phyloP scores from a whole-genome alignment of 139 green algal genomes.

The Nannochloris sp. region DNA sequence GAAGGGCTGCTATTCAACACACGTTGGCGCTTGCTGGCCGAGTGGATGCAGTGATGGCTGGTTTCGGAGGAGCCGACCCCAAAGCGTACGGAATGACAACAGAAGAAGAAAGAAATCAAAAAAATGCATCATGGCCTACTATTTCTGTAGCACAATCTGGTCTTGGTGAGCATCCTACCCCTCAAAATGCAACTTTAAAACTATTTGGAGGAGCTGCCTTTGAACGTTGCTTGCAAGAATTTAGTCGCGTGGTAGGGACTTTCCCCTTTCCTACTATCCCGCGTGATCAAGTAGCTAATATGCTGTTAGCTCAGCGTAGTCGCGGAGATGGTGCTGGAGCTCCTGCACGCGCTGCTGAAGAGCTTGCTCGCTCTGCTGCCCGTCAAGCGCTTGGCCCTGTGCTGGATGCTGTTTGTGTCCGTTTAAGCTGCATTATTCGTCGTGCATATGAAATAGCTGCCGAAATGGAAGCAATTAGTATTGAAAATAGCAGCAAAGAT shows the following conservation, averaged over 20 bases:
- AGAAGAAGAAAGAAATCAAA: slow-evolving; percentile 55
- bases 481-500: slow-evolving; percentile 28
- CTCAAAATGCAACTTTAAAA: slow-evolving; percentile 62
- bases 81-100: slow-evolving; percentile 67
- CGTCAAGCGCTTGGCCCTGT: slow-evolving; percentile 64
- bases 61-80: slow-evolving; percentile 60
- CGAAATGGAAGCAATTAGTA: slow-evolving; percentile 27
- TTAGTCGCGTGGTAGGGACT: slow-evolving; percentile 59
- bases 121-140: neutral
- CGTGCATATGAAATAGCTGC: slow-evolving; percentile 63
- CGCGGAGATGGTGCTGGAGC: slow-evolving; percentile 33
- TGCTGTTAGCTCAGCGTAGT: slow-evolving; percentile 65
- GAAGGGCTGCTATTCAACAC: slow-evolving; percentile 39
- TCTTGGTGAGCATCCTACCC: slow-evolving; percentile 16
- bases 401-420: slow-evolving; percentile 66
- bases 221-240: slow-evolving; percentile 81
- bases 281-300: slow-evolving; percentile 73
- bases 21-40: slow-evolving; percentile 14
- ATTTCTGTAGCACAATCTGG: neutral
- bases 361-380: slow-evolving; percentile 68
- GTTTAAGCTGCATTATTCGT: slow-evolving; percentile 63
- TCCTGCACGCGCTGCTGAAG: slow-evolving; percentile 54
- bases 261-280: slow-evolving; percentile 71
- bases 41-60: slow-evolving; percentile 60
- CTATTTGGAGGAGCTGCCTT: slow-evolving; percentile 89